Conservation (phyloP, 2,329 filamentous ascomycete genomes). For the Penicillium sp. region DNA sequence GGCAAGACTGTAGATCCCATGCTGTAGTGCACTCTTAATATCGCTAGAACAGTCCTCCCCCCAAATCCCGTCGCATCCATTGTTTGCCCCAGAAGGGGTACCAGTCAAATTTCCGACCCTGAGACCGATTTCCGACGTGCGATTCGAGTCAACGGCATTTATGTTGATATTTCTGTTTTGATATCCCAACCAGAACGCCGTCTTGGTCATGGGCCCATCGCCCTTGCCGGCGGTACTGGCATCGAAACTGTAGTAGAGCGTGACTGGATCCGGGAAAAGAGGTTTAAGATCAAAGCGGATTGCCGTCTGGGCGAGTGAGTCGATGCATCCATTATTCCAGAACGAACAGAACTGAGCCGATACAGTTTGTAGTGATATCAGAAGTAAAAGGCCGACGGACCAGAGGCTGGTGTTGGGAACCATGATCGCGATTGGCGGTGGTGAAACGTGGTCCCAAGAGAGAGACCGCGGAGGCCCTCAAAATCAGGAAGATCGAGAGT, state of each 20-base stretch:
- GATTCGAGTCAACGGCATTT: slow-evolving; percentile 31
- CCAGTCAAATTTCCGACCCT: slow-evolving; percentile 40
- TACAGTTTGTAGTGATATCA: slow-evolving; percentile 22
- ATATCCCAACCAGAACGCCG: slow-evolving; percentile 39
- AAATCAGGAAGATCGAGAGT: slow-evolving; percentile 16
- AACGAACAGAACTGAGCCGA: slow-evolving; percentile 38
- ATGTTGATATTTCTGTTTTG: slow-evolving; percentile 28
- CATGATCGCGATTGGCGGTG: slow-evolving; percentile 17
- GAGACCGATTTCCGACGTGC: slow-evolving; percentile 38
- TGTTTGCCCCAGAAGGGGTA: slow-evolving; percentile 34
- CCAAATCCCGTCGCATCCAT: slow-evolving; percentile 42
- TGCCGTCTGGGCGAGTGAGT: slow-evolving; percentile 40
- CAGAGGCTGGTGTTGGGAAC: slow-evolving; percentile 5
- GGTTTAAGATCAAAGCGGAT: slow-evolving; percentile 35
- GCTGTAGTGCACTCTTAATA: slow-evolving; percentile 30
- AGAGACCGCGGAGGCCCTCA: slow-evolving; percentile 28
- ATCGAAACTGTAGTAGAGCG: slow-evolving; percentile 39
- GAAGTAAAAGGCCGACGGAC: slow-evolving; percentile 16
- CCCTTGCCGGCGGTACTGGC: slow-evolving; percentile 32
- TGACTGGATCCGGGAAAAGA: slow-evolving; percentile 34
- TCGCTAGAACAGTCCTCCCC: slow-evolving; percentile 33
- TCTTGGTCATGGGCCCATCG: slow-evolving; percentile 37
- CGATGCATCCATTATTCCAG: slow-evolving; percentile 37
- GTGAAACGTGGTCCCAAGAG: slow-evolving; percentile 6
- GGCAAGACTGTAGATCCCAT: slow-evolving; percentile 29